Evolutionary conservation across 305 asterid species (phyloP), one percentile per base, ranked within the genome.

Genomic region (Fraxinus latifolia): DNA sequence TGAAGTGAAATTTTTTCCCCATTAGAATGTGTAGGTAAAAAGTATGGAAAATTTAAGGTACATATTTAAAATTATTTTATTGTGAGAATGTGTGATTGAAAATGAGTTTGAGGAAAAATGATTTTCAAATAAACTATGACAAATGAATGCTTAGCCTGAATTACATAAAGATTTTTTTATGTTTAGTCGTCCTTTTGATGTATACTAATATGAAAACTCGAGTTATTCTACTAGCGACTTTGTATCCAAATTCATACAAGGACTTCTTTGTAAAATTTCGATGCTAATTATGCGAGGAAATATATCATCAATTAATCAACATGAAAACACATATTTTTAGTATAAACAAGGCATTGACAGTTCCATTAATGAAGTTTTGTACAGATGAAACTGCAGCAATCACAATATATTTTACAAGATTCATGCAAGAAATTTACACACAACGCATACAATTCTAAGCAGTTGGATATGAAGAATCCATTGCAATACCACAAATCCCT

Each of bases 401-500:
- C 29, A 8, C 73, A 65, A 65, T 33, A 65, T 25, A 27, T 65
- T 65, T 9, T 27, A 25, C 73, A 8, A 15, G 33, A 44, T 29
- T 19, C 36, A 29, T 68, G 19, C 8, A 27, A 31, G 36, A 68
- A 14, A 29, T 11, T 19, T 14, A 68, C 74, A 67, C 74, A 68
- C 36, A 29, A 8, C 39, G 14, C 21, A 29, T 17, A 68, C 21
- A 68, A 31, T 29, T 82, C 53, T 79, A 87, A 82, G 90, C 88
- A 79, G 81, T 47, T 79, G 91, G 93, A 79, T 89, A 65, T 25
- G 73, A 21, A 82, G 95, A 80, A 85, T 91, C 90, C 90, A 89
- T 88, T 8, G 91, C 91, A 74, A 91, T 88, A 29, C 95, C 93
- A 84, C 95, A 90, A 11, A 89, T 83, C 6, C 95, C 95, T 84